A percentile compares a stretch with the other conserved stretches of the same genome.
phyloP scores from a whole-genome alignment of 1,284 basidiomycete species.

The Inonotus hispidus region DNA sequence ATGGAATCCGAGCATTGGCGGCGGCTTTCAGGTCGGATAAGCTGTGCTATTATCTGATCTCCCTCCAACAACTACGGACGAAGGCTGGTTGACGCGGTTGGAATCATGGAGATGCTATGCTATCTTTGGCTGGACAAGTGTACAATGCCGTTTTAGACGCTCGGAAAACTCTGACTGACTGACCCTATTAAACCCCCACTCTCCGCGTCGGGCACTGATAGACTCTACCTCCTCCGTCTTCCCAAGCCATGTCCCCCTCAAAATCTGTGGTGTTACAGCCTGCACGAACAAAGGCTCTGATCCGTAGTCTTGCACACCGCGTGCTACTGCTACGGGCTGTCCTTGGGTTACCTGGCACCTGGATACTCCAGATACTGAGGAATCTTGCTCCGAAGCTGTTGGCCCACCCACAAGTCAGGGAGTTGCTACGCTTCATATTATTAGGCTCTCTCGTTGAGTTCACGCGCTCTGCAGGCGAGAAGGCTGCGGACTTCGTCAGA shows the following conservation, averaged over 20 bases:
- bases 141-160: not conserved
- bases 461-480: constrained; percentile 6
- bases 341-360: not conserved
- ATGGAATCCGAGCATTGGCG: too few relatives aligned
- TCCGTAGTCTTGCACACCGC: not conserved
- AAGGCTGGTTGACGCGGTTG: not conserved
- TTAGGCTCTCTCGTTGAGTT: constrained; percentile 13
- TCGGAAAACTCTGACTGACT: not conserved
- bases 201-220: not conserved
- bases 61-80: too few relatives aligned
- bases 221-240: not conserved
- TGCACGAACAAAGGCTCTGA: not conserved
- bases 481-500: constrained; percentile 8
- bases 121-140: too few relatives aligned
- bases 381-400: constrained; percentile 7
- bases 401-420: constrained; percentile 8
- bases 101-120: not conserved
- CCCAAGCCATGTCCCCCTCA: not conserved
- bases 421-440: constrained; percentile 14
- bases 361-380: constrained; percentile 1
- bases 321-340: not conserved
- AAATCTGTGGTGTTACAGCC: not conserved
- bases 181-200: not conserved
- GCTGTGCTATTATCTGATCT: too few relatives aligned
- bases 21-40: too few relatives aligned